These are phyloP conservation scores for Platanus orientalis DNA, from an alignment of 164 flowering plant genomes.

Conservation along the genomic window DNA sequence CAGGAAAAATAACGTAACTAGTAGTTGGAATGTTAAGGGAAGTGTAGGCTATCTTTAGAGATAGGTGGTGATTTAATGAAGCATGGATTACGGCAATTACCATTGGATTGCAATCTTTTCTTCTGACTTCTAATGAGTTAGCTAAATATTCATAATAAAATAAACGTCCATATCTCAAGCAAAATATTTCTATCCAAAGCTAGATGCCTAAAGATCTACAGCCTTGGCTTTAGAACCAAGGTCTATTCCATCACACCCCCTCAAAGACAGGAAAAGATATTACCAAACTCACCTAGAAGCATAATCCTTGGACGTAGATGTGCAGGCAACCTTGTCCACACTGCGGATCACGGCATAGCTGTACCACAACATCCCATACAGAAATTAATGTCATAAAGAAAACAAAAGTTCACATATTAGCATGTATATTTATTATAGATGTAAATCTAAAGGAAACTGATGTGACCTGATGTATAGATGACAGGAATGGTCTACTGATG, in stretches of 20 bases:
- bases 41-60: too few species aligned
- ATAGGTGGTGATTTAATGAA: too few species aligned
- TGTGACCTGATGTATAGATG: neutral
- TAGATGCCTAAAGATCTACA: neutral
- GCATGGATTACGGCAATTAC: too few species aligned
- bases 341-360: conserved; percentile 65
- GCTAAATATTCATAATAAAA: too few species aligned
- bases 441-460: neutral
- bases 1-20: too few species aligned
- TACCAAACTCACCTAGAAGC: conserved; percentile 44
- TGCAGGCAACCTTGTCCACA: conserved; percentile 36
- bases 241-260: neutral
- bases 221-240: neutral
- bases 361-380: conserved; percentile 21
- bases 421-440: too few species aligned
- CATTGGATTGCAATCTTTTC: too few species aligned
- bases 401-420: neutral
- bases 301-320: conserved; percentile 34
- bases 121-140: too few species aligned
- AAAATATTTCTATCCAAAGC: neutral
- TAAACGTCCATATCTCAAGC: too few species aligned
- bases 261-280: neutral
- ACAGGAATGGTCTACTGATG: neutral
- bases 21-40: too few species aligned
- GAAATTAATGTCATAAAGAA: neutral